These are phyloP conservation scores for Clonostachys rosea DNA, from an alignment of 2,329 filamentous ascomycete species.

Conservation along the genomic window DNA sequence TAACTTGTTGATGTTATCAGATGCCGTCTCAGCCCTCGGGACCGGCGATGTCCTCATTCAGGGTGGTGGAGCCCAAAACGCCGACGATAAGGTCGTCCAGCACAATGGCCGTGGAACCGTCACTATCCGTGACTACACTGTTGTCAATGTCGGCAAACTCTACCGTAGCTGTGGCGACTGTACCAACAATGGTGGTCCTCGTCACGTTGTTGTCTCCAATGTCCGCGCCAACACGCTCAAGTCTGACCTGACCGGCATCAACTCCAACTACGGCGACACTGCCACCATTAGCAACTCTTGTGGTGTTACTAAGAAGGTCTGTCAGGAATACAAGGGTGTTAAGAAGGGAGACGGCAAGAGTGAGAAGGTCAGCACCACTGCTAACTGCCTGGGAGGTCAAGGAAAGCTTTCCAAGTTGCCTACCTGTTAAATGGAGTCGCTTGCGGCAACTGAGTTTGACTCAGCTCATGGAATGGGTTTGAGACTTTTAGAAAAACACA, in stretches of 20 bases:
- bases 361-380: slow-evolving; percentile 20
- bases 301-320: slow-evolving; percentile 2
- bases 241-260: slow-evolving; percentile 27
- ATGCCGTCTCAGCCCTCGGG: slow-evolving; percentile 1
- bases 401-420: slow-evolving; percentile 1
- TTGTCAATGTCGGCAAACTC: slow-evolving; percentile 35
- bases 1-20: slow-evolving; percentile 1
- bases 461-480: no score
- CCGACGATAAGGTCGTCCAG: slow-evolving; percentile 24
- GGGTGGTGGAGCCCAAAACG: slow-evolving; percentile 23
- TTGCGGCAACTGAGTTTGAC: neutral
- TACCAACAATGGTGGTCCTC: slow-evolving; percentile 20
- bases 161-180: slow-evolving; percentile 43
- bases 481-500: no score
- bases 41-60: slow-evolving; percentile 8
- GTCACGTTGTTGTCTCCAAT: slow-evolving; percentile 5
- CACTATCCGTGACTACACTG: slow-evolving; percentile 25
- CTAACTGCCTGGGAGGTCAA: slow-evolving; percentile 1
- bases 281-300: slow-evolving; percentile 9
- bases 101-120: slow-evolving; percentile 24
- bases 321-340: slow-evolving; percentile 13
- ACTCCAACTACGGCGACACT: slow-evolving; percentile 22
- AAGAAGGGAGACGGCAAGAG: slow-evolving; percentile 23
- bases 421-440: neutral
- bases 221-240: slow-evolving; percentile 26